These are phyloP conservation scores for Yamadazyma taylorii DNA, from an alignment of 1,139 yeast genomes.

Conservation along the genomic window DNA sequence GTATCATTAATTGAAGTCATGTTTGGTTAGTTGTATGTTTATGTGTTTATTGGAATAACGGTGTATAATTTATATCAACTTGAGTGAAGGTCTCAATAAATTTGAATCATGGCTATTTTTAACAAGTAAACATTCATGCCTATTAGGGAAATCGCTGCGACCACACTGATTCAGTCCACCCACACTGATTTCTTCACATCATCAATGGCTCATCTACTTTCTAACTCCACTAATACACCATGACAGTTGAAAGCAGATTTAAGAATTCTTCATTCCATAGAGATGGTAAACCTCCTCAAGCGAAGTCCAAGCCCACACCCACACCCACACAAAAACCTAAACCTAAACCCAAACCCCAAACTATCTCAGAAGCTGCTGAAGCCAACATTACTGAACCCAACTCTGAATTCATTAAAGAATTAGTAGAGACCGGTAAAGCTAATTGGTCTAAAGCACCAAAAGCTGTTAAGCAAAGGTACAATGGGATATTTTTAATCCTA, in stretches of 20 bases:
- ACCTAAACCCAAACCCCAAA: conserved; percentile 13
- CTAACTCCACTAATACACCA: not conserved
- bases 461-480: conserved; percentile 38
- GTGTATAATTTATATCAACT: too few species aligned
- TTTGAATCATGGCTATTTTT: too few species aligned
- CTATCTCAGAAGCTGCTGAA: conserved; percentile 19
- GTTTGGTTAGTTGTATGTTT: not conserved
- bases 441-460: conserved; percentile 49
- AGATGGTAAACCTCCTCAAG: conserved; percentile 21
- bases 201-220: not conserved
- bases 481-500: conserved; percentile 40
- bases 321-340: conserved; percentile 13
- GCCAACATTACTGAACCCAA: conserved; percentile 11
- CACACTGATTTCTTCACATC: not conserved
- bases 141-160: too few species aligned
- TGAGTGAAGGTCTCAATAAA: too few species aligned
- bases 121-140: too few species aligned
- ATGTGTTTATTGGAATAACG: not conserved
- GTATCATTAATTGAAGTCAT: conserved; percentile 2
- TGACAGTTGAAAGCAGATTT: conserved; percentile 9
- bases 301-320: conserved; percentile 14
- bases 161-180: too few species aligned
- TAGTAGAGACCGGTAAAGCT: conserved; percentile 42
- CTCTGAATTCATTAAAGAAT: conserved; percentile 35
- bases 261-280: conserved; percentile 33